phyloP scores from a whole-genome alignment of 2,329 filamentous ascomycete species.

The Alternaria angustiovoidea region DNA sequence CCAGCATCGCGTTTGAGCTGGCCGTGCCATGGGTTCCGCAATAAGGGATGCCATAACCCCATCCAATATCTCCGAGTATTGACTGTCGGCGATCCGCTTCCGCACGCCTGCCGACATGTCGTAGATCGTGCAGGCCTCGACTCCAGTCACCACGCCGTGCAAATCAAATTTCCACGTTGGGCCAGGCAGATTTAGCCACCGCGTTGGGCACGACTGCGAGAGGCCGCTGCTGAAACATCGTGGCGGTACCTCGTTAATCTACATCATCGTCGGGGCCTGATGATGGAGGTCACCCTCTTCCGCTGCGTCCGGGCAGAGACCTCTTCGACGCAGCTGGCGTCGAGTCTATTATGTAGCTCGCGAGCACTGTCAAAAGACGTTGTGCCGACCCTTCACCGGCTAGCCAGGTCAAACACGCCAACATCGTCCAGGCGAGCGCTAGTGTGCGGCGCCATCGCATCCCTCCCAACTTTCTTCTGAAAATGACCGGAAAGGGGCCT shows the following conservation, averaged over 20 bases:
- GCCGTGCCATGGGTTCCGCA: slow-evolving; percentile 8
- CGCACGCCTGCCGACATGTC: slow-evolving; percentile 7
- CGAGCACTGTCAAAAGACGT: slow-evolving; percentile 18
- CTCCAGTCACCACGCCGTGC: slow-evolving; percentile 8
- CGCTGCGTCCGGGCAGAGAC: background rate
- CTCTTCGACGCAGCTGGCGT: slow-evolving; percentile 7
- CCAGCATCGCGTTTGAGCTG: slow-evolving; percentile 3
- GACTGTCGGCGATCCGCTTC: slow-evolving; percentile 6
- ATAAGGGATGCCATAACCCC: slow-evolving; percentile 5
- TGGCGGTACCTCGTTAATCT: background rate
- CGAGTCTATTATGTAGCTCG: slow-evolving; percentile 3
- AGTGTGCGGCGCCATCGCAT: slow-evolving; percentile 32
- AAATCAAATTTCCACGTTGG: slow-evolving; percentile 11
- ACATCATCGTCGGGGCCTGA: slow-evolving; percentile 1
- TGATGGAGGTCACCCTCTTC: background rate
- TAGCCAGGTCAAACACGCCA: slow-evolving; percentile 28
- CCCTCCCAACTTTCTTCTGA: slow-evolving; percentile 30
- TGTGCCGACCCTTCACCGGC: slow-evolving; percentile 15
- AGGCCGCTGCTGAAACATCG: slow-evolving; percentile 1
- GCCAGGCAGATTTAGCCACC: slow-evolving; percentile 4
- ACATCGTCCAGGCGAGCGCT: slow-evolving; percentile 16
- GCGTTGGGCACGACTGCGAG: background rate
- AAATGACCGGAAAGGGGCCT: slow-evolving; percentile 38
- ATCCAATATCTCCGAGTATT: slow-evolving; percentile 7
- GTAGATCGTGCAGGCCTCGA: slow-evolving; percentile 13